A percentile compares a stretch with the other conserved stretches of the same genome.
These are phyloP conservation scores for Aspergillus ostianus DNA, from an alignment of 495 filamentous ascomycete species.

Conservation along the genomic window DNA sequence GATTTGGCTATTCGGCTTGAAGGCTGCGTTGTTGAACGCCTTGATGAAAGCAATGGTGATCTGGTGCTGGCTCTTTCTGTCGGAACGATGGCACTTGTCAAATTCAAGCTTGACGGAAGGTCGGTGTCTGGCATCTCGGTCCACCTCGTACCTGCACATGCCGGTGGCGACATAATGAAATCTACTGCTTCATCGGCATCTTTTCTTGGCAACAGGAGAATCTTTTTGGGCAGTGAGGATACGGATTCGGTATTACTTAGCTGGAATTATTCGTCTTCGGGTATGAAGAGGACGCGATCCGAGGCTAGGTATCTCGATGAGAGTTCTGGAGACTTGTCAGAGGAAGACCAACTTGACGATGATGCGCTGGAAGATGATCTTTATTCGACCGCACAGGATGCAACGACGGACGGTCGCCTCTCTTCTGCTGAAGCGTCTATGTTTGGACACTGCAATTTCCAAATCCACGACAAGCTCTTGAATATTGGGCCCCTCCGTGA, in stretches of 20 bases:
- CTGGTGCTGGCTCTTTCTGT: slow-evolving; percentile 78
- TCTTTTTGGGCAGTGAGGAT: slow-evolving; percentile 85
- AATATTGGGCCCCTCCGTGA: slow-evolving; percentile 78
- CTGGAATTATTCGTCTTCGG: slow-evolving; percentile 63
- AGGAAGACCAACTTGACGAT: slow-evolving; percentile 58
- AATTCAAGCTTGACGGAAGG: slow-evolving; percentile 86
- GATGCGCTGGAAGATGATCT: slow-evolving; percentile 75
- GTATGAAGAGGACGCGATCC: slow-evolving; percentile 43
- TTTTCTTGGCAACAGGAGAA: slow-evolving; percentile 60
- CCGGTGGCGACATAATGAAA: slow-evolving; percentile 59
- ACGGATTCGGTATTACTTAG: slow-evolving; percentile 79
- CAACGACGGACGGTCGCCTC: slow-evolving; percentile 18
- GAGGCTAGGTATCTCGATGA: slow-evolving; percentile 50
- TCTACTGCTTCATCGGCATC: slow-evolving; percentile 67
- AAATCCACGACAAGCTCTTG: slow-evolving; percentile 69
- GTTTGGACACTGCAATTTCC: slow-evolving; percentile 66
- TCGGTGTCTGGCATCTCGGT: slow-evolving; percentile 84
- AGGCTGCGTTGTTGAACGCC: slow-evolving; percentile 71
- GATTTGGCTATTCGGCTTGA: slow-evolving; percentile 78
- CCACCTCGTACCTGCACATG: slow-evolving; percentile 55
- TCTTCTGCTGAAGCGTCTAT: slow-evolving; percentile 19
- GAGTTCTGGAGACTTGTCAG: slow-evolving; percentile 39
- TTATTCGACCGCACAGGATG: slow-evolving; percentile 52
- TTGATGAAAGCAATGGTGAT: slow-evolving; percentile 73
- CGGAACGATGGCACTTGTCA: slow-evolving; percentile 72